Evolutionary conservation across 106 monocot species (phyloP).

Genomic region (Dendrobium huoshanense): DNA sequence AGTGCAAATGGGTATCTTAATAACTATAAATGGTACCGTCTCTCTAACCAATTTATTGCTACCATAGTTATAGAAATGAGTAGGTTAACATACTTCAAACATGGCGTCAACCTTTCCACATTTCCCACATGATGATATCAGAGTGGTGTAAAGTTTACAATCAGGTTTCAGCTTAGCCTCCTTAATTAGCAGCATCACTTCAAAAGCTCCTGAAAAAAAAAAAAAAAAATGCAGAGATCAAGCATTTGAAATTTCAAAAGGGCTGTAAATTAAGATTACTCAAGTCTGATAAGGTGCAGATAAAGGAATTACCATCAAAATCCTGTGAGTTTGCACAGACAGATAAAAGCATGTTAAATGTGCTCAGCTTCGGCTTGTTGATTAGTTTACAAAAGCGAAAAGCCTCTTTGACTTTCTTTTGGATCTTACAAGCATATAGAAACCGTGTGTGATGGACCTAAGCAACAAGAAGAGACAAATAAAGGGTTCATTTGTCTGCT

Average conservation of each 20-base stretch:
- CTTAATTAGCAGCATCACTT: conserved; percentile 79
- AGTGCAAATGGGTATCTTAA: neutral
- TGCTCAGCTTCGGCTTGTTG: conserved; percentile 58
- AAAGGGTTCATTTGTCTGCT: neutral
- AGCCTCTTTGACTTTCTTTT: conserved; percentile 69
- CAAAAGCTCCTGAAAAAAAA: conserved; percentile 54
- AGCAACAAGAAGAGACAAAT: neutral
- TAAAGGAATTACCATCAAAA: conserved; percentile 61
- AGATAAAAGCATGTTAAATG: conserved; percentile 82
- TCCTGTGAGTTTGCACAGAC: conserved; percentile 81
- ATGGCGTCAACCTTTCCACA: conserved; percentile 86
- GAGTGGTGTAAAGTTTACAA: conserved; percentile 76
- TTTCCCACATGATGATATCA: conserved; percentile 75
- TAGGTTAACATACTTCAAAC: conserved; percentile 75
- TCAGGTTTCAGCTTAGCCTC: conserved; percentile 83
- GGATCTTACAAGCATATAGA: conserved; percentile 68
- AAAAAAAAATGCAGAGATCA: neutral
- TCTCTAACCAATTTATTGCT: neutral
- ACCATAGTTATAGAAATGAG: neutral
- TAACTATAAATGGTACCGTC: neutral
- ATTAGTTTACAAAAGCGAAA: conserved; percentile 74
- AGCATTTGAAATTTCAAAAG: neutral
- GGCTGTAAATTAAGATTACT: neutral
- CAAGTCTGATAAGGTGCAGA: neutral
- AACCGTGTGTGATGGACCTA: conserved; percentile 80